Evolutionary conservation across 176 grass and related monocot genomes (phyloP), one percentile per base, ranked within the genome.

Genomic region (Oryza glaberrima): DNA sequence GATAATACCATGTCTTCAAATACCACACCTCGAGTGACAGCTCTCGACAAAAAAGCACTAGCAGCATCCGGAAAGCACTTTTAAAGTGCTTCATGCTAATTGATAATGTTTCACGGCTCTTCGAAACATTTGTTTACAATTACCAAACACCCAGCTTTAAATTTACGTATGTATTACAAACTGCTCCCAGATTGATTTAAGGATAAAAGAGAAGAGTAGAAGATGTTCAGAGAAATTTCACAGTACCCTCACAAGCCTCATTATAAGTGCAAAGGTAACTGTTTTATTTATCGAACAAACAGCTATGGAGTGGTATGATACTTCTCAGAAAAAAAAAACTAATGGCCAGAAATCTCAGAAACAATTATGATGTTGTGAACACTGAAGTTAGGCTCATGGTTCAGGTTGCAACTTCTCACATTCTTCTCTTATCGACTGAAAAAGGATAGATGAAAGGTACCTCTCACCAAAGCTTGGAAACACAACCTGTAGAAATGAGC

Each of bases 381-480:
- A 56, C n/a, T 11, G 69, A 74, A 35, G 35, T 60, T 32, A 67
- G 4, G 3, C 20, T 98, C 93, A 98, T 26, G 87, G 80, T 32
- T 98, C 93, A 52, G 96, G 91, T 82, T 98, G 91, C 96, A 98
- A 85, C 48, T 95, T 89, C 83, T 98, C 93, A 2, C 91, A 95
- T 80, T 95, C 96, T 23, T 91, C 92, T 71, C 96, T 88, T 84
- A 95, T 90, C 22, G 96, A 95, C 26, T 98, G 91, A 60, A 94
- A 98, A 22, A 98, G 89, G 70, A 86, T 83, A 11, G 93, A 87
- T 0, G 96, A 98, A 17, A 98, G 91, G 73, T 98, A 98, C 75
- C 96, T 90, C 93, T 98, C 96, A 16, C 96, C 96, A 84, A 98
- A 95, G 83, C 96, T 98, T 0, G 96, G 96, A 69, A 98, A 95